A percentile compares a stretch with the other conserved stretches of the same genome.
Evolutionary conservation across 768 basidiomycete species (phyloP).

Genomic region (Tulasnella sp.): DNA sequence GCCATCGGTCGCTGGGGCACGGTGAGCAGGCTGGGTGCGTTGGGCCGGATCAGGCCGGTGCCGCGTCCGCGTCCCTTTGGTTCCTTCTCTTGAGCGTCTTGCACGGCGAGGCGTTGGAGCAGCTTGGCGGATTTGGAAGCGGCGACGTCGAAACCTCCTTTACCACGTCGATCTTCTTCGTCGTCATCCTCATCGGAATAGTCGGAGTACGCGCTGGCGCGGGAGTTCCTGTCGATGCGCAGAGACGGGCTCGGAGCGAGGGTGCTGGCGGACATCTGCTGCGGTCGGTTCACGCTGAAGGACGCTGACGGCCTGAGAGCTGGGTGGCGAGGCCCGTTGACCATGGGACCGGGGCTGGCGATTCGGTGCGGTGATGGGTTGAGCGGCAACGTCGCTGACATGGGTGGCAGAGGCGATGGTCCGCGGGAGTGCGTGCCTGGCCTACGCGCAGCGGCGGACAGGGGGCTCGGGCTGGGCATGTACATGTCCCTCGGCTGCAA

Average conservation of each 20-base stretch:
- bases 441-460: neutral
- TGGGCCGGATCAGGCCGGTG: neutral
- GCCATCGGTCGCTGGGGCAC: constrained; percentile 9
- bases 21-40: neutral
- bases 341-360: neutral
- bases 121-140: neutral
- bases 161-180: neutral
- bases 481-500: neutral
- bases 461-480: neutral
- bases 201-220: neutral
- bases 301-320: neutral
- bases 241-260: constrained; percentile 12
- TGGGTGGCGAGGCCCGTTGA: neutral
- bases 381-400: neutral
- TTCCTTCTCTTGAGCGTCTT: neutral
- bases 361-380: neutral
- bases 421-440: neutral
- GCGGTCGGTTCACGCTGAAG: neutral
- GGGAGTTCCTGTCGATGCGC: constrained; percentile 6
- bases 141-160: neutral
- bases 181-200: neutral
- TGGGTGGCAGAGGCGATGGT: neutral
- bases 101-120: neutral
- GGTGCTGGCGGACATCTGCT: neutral
- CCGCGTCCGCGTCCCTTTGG: constrained; percentile 3